Base-by-base conservation (phyloP, 306 rosid species). In the Cucumis melo region DNA sequence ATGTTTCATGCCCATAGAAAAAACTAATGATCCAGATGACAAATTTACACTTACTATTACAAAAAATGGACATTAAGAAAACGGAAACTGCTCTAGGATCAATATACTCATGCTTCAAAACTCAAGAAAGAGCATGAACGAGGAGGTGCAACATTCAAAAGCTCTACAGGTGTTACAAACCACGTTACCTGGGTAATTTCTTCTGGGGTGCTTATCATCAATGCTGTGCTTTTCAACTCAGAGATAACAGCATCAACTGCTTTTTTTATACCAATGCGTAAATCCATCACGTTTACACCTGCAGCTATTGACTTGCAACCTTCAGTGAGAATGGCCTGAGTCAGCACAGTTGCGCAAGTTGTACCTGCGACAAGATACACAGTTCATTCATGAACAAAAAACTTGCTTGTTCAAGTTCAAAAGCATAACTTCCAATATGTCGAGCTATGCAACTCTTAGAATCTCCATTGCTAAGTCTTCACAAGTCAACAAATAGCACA, bases 241-340 rank as follows among this genome's bases (percentile, higher is more conserved):
- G 89, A 78, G 73, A 91, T 80, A 80, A 91, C 90, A 82, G 95
- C 93, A 82, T 90, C 91, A 64, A 91, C 95, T 48, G 98, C 98
- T 84, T 76, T 84, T 78, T 90, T 94, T 80, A 94, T 90, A 82
- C 98, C 98, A 60, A 74, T 81, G 12, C 97, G 91, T 77, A 94
- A 84, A 80, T 94, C 98, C 96, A 94, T 94, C 77, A 85, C 97
- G 85, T 87, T 94, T 68, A 89, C 89, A 70, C 98, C 98, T 5
- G 95, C 90, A 83, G 98, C 97, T 82, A 90, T 78, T 54, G 98
- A 92, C 82, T 91, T 91, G 84, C 96, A 91, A 59, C 98, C 97
- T 87, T 91, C 97, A 2, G 60, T 83, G 70, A 94, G 97, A 83
- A 94, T 90, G 74, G 98, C 97, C 85, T 90, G 97, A 63, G 96